Evolutionary conservation across 805 yeast genomes (phyloP), one percentile per base, ranked within the genome.

Genomic region (Myxozyma geophila): DNA sequence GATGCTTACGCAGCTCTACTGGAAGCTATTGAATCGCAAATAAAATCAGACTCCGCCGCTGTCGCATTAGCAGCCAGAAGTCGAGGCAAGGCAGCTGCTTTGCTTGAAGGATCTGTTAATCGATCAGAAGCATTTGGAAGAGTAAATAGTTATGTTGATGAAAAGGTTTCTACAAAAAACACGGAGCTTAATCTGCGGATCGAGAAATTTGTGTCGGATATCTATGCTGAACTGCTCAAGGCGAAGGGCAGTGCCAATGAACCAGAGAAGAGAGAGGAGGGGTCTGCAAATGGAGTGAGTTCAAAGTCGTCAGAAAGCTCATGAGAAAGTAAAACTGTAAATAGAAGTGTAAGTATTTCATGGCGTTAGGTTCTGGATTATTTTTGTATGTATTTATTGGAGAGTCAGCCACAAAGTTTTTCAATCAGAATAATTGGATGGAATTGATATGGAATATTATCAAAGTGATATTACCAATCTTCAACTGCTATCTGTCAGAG

Each of bases 11-110:
- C 12, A 13, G 52, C 60, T 10, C 58, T 63, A 19, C 21, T 63
- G 9, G 55, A 54, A 40, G 63, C 63, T 4, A 63, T 63, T n/a
- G 58, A 56, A 47, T 12, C 52, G 7, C 63, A 60, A 4, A 56
- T 63, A 13, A 54, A 55, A 53, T 54, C 56, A 2, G 63, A 63
- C 43, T 41, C 60, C 7, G 39, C 56, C 19, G 69, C 67, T 1
- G 23, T 40, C n/a, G 28, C 69, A 8, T 55, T 64, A n/a, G 65
- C 66, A 5, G 57, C 53, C 9, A 19, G 61, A 19, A 70, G 63
- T 40, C 59, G 70, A 7, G 60, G 67, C 21, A 69, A 68, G 36
- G 63, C 72, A 2, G 70, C 70, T 2, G 71, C 72, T 7, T 28
- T 69, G 49, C 17, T 70, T 13, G 72, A 70, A 61, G 72, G 71